phyloP scores from a whole-genome alignment of 2,329 filamentous ascomycete species.

The Fusarium denticulatum region DNA sequence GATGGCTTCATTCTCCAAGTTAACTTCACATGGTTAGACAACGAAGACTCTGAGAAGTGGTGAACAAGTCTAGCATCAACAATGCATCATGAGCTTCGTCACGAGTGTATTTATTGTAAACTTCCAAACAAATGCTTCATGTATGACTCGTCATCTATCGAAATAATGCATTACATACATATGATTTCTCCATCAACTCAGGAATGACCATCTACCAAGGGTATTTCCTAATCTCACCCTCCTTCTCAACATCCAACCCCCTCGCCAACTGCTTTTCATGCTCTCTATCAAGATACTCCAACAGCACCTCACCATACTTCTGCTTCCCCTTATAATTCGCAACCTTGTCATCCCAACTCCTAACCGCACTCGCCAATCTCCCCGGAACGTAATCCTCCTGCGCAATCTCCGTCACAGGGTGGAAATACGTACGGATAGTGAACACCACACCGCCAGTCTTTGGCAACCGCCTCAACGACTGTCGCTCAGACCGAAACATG shows the following conservation, averaged over 20 bases:
- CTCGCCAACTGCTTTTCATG: conserved; percentile 77
- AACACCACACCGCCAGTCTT: conserved; percentile 71
- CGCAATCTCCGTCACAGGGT: conserved; percentile 73
- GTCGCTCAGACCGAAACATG: conserved; percentile 80
- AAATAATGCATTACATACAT: neutral
- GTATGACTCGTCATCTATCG: neutral
- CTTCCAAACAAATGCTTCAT: neutral
- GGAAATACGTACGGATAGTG: conserved; percentile 84
- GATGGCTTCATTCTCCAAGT: neutral
- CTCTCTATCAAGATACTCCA: conserved; percentile 80
- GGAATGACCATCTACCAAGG: conserved; percentile 57
- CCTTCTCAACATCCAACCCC: conserved; percentile 70
- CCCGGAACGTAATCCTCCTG: conserved; percentile 82
- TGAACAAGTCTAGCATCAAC: no score
- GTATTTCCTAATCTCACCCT: conserved; percentile 70
- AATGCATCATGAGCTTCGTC: no score
- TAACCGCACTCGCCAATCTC: conserved; percentile 77
- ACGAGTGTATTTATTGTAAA: no score
- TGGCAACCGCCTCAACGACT: conserved; percentile 72
- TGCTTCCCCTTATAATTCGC: conserved; percentile 81
- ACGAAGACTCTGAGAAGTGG: no score
- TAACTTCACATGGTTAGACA: no score
- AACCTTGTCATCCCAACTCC: conserved; percentile 85
- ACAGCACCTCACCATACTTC: conserved; percentile 75
- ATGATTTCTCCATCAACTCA: neutral